Evolutionary conservation across 805 yeast species (phyloP).

Genomic region (Lipomyces sp.): DNA sequence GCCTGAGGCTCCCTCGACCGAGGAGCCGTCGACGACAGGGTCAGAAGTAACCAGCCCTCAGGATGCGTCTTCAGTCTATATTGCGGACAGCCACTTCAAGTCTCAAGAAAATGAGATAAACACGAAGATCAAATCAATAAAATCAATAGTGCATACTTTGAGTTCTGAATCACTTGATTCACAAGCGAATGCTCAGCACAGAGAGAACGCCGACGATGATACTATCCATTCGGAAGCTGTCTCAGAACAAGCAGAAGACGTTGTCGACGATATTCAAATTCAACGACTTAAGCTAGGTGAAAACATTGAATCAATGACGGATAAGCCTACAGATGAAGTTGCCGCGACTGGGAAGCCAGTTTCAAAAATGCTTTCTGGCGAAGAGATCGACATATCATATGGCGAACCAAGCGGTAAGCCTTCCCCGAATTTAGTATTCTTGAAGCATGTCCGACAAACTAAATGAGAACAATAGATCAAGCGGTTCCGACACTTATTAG

Average conservation of each 20-base stretch:
- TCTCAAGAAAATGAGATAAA: neutral
- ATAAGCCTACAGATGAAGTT: conserved; percentile 38
- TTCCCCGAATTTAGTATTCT: neutral
- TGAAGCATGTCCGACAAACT: neutral
- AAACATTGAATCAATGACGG: conserved; percentile 21
- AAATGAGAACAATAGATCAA: conserved; percentile 21
- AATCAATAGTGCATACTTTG: conserved; percentile 13
- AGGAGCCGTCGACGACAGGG: conserved; percentile 15
- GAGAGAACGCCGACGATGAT: conserved; percentile 20
- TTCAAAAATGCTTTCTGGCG: conserved; percentile 45
- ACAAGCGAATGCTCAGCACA: conserved; percentile 29
- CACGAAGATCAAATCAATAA: neutral
- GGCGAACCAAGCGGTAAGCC: conserved; percentile 37
- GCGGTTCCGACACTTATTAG: conserved; percentile 65
- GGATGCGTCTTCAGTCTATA: conserved; percentile 4
- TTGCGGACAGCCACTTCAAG: neutral
- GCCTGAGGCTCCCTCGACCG: conserved; percentile 19
- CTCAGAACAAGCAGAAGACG: neutral
- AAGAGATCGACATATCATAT: conserved; percentile 42
- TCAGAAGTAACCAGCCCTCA: conserved; percentile 11
- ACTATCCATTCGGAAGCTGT: neutral
- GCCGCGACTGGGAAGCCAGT: conserved; percentile 41
- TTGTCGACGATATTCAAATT: neutral
- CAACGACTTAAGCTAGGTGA: conserved; percentile 21
- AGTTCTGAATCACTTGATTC: conserved; percentile 29